Base-by-base conservation (phyloP, 345 rosid species). In the Aquilaria sinensis region DNA sequence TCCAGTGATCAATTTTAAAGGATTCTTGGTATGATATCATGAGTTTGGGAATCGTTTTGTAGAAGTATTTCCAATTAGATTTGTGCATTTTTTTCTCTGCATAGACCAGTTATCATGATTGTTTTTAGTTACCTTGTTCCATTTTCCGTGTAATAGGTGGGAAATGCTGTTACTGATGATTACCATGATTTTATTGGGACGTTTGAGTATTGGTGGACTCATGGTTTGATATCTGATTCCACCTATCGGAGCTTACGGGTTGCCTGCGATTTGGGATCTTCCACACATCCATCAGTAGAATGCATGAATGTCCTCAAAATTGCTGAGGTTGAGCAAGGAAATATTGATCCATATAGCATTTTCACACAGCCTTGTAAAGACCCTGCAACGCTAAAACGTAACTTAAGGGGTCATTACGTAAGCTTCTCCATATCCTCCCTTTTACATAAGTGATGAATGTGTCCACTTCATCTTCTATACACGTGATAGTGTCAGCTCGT, bases 121-220 rank as follows among this genome's bases (percentile, higher is more conserved):
- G 23, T 48, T 4, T 54, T 37, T 58, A 3, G 30, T 47, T 23
- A 41, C 56, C 31, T 31, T 34, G 13, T 64, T 54, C 60, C 58
- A 58, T 47, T 53, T 58, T 54, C 41, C 43, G 47, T 10, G 31
- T 57, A 50, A 29, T 66, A 94, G 99, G 99, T 90, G 12, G 96
- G 97, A 55, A 94, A 90, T 76, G 99, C 92, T 53, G 96, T 94
- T 61, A 94, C 85, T 2, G 99, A 94, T 77, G 99, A 90, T 61
- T 81, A 86, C 71, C 81, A 88, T 73, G 97, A 90, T 70, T 72
- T n/a, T 2, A 62, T 90, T 48, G 99, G 99, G 43, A 80, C 88
- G 13, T 94, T 94, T 62, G 96, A 94, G 65, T 94, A 86, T 58
- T 94, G 99, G 97, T 94, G 99, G 97, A 74, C 87, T 57, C 97